Evolutionary conservation across 2,329 filamentous ascomycete genomes (phyloP).

Genomic region (Penicillium sp.): DNA sequence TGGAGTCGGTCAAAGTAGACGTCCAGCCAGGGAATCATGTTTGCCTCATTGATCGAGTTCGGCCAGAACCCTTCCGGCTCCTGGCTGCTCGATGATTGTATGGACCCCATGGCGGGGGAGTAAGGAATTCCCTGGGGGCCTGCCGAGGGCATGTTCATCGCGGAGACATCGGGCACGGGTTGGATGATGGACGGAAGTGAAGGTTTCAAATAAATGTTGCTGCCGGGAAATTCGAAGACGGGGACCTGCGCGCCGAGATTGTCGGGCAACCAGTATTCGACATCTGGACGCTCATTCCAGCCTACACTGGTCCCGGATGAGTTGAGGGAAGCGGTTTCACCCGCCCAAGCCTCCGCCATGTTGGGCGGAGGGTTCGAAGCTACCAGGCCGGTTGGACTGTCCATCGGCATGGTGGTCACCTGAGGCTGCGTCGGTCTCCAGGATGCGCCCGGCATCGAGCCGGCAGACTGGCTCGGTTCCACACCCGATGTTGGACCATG

Average conservation of each 20-base stretch:
- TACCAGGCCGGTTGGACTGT: conserved; percentile 16
- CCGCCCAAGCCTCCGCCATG: conserved; percentile 21
- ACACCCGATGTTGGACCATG: conserved; percentile 17
- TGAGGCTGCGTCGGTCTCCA: conserved; percentile 19
- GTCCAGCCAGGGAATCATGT: conserved; percentile 39
- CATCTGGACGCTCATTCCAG: conserved; percentile 27
- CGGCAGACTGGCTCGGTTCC: conserved; percentile 13
- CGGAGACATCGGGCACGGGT: conserved; percentile 15
- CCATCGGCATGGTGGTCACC: conserved; percentile 18
- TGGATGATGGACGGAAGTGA: conserved; percentile 32
- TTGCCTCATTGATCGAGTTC: conserved; percentile 35
- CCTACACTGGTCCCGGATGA: conserved; percentile 17
- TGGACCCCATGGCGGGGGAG: conserved; percentile 15
- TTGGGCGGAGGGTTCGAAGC: conserved; percentile 13
- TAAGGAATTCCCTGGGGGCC: conserved; percentile 16
- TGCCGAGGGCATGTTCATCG: conserved; percentile 16
- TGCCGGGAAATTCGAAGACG: conserved; percentile 30
- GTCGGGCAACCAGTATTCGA: conserved; percentile 34
- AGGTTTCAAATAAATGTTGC: conserved; percentile 31
- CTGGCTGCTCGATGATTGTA: conserved; percentile 17
- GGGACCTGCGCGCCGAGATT: conserved; percentile 30
- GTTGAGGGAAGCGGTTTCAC: conserved; percentile 18
- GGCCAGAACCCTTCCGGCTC: conserved; percentile 33
- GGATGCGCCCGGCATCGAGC: conserved; percentile 17
- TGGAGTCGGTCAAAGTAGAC: conserved; percentile 43